These are phyloP conservation scores for Lasiodiplodia sp. DNA, from an alignment of 2,329 filamentous ascomycete genomes.

Conservation along the genomic window DNA sequence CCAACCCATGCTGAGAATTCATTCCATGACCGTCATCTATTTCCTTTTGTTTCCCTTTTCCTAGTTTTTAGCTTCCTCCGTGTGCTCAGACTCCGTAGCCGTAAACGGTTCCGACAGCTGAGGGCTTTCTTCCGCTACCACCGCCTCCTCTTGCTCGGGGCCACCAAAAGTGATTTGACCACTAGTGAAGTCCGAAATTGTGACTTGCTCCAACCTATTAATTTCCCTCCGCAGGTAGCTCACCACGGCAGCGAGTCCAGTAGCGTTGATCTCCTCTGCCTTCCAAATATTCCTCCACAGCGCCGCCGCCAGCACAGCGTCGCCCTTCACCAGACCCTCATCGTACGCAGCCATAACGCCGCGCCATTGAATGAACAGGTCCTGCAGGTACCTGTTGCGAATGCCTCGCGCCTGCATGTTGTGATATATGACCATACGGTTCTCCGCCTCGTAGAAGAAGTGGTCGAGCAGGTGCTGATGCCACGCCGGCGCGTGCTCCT, in stretches of 20 bases:
- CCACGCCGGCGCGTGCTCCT: conserved; percentile 74
- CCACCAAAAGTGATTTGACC: conserved; percentile 38
- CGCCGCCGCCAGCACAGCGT: conserved; percentile 79
- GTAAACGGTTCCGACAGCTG: conserved; percentile 12
- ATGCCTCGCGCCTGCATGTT: conserved; percentile 64
- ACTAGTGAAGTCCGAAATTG: conserved; percentile 59
- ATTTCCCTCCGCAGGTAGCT: conserved; percentile 68
- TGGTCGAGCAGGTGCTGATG: conserved; percentile 93
- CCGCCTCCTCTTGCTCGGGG: background rate
- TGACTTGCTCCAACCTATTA: conserved; percentile 59
- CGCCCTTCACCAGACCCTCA: conserved; percentile 78
- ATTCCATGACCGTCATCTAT: background rate
- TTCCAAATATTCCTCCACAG: conserved; percentile 96
- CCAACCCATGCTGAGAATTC: background rate
- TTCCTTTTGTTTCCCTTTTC: background rate
- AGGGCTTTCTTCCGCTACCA: conserved; percentile 18
- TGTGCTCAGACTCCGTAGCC: background rate
- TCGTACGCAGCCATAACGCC: conserved; percentile 85
- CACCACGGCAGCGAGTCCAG: conserved; percentile 67
- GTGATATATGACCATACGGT: conserved; percentile 82
- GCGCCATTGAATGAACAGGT: conserved; percentile 92
- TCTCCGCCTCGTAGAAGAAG: conserved; percentile 90
- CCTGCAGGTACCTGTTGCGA: conserved; percentile 74
- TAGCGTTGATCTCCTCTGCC: conserved; percentile 69
- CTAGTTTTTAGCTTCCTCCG: conserved; percentile 2